Conservation (phyloP, 768 basidiomycete genomes). For the Agaricus subrufescens region DNA sequence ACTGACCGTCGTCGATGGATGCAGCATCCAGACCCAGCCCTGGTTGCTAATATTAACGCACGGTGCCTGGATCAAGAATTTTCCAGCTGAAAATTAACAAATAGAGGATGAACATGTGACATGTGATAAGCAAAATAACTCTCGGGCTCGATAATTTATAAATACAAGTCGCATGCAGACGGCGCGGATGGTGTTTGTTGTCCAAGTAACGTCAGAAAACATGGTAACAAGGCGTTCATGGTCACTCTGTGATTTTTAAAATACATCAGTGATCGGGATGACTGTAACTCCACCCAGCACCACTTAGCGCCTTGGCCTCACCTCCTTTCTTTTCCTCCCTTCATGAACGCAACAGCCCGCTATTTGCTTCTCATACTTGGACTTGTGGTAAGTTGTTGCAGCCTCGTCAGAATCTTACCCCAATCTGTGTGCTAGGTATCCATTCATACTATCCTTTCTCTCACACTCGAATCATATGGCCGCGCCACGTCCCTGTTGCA, state of each 20-base stretch:
- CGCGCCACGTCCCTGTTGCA: conserved; percentile 39
- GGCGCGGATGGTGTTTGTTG: not conserved
- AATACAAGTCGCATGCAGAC: too few species aligned
- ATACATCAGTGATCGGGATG: not conserved
- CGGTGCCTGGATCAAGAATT: too few species aligned
- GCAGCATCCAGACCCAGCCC: too few species aligned
- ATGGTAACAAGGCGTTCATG: too few species aligned
- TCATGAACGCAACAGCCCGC: conserved; percentile 28
- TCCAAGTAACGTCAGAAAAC: too few species aligned
- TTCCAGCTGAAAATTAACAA: too few species aligned
- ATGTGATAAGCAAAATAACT: too few species aligned
- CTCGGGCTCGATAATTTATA: too few species aligned
- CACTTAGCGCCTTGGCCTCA: not conserved
- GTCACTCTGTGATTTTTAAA: too few species aligned
- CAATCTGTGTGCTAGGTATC: conserved; percentile 12
- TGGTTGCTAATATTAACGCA: too few species aligned
- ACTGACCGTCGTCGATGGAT: too few species aligned
- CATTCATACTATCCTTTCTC: conserved; percentile 44
- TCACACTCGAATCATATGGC: conserved; percentile 48
- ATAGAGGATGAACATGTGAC: too few species aligned
- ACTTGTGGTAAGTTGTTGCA: conserved; percentile 22
- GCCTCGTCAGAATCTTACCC: not conserved
- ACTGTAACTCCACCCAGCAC: not conserved
- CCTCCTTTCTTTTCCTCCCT: not conserved
- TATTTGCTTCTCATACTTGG: conserved; percentile 30